These are phyloP conservation scores for Pulveroboletus sp. DNA, from an alignment of 768 basidiomycete genomes.

Conservation along the genomic window DNA sequence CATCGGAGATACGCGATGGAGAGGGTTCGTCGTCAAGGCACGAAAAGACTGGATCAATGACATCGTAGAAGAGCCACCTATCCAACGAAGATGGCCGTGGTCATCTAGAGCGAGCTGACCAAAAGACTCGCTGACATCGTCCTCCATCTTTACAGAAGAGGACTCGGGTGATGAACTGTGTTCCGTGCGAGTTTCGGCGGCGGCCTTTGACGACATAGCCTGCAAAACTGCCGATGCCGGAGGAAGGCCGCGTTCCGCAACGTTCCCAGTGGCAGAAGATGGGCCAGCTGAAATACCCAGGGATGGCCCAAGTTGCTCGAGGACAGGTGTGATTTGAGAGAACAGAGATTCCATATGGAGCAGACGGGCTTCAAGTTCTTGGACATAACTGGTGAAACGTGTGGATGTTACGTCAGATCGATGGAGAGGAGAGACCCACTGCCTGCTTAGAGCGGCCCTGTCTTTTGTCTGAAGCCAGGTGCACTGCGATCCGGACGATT, in stretches of 20 bases:
- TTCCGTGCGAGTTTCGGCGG: conserved; percentile 35
- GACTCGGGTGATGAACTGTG: conserved; percentile 32
- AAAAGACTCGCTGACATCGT: conserved; percentile 80
- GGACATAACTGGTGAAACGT: conserved; percentile 64
- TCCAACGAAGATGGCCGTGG: conserved; percentile 89
- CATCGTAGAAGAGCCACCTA: conserved; percentile 89
- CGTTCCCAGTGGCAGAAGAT: conserved; percentile 18
- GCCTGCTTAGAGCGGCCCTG: conserved; percentile 83
- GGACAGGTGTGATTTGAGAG: conserved; percentile 72
- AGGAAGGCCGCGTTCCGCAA: conserved; percentile 18
- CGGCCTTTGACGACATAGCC: conserved; percentile 36
- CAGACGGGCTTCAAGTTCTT: conserved; percentile 83
- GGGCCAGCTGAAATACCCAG: conserved; percentile 40
- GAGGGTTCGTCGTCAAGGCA: conserved; percentile 65
- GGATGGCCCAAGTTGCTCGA: conserved; percentile 65
- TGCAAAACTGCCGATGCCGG: conserved; percentile 30
- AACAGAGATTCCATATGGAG: conserved; percentile 89
- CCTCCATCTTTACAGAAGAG: conserved; percentile 39
- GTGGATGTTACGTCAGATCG: conserved; percentile 12
- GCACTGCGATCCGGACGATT: conserved; percentile 69
- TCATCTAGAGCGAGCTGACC: conserved; percentile 87
- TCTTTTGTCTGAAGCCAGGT: conserved; percentile 92
- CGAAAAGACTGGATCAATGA: conserved; percentile 87
- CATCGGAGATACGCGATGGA: conserved; percentile 77
- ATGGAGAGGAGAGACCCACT: conserved; percentile 48